phyloP scores from a whole-genome alignment of 306 rosid genomes.

The Pyrus communis region DNA sequence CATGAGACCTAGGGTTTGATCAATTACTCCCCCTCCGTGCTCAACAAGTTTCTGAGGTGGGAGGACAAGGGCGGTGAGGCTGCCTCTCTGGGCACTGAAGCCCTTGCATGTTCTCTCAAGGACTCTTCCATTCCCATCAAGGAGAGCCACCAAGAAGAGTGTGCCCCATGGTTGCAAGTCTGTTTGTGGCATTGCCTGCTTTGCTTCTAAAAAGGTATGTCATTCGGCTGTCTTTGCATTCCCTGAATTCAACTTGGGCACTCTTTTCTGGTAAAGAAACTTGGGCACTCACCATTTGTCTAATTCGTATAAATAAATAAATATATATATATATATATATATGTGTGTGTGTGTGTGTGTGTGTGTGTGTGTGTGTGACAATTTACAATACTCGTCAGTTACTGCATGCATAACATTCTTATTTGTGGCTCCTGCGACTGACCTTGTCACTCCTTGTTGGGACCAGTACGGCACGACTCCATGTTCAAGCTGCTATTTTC shows the following conservation, averaged over 20 bases:
- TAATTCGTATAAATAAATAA: neutral
- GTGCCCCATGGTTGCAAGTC: constrained; percentile 79
- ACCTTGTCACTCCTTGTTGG: neutral
- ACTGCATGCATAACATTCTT: neutral
- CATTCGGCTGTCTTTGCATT: neutral
- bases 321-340: no score
- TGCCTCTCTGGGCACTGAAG: constrained; percentile 6
- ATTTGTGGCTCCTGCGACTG: neutral
- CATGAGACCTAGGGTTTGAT: constrained; percentile 77
- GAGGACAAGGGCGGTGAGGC: constrained; percentile 58
- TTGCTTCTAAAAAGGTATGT: constrained; percentile 78
- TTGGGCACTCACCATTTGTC: neutral
- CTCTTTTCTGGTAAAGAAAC: neutral
- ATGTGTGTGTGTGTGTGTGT: no score
- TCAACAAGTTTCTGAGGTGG: constrained; percentile 65
- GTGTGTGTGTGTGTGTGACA: neutral
- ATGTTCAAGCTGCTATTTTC: neutral
- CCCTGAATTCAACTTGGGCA: neutral
- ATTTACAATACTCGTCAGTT: no score
- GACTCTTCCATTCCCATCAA: constrained; percentile 24
- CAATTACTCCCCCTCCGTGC: constrained; percentile 53
- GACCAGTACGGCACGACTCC: neutral
- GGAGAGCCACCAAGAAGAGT: constrained; percentile 53
- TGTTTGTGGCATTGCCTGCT: constrained; percentile 72
- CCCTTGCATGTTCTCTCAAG: neutral